Base-by-base conservation (phyloP, 106 monocot genomes). In the Acanthochlamys bracteata region DNA sequence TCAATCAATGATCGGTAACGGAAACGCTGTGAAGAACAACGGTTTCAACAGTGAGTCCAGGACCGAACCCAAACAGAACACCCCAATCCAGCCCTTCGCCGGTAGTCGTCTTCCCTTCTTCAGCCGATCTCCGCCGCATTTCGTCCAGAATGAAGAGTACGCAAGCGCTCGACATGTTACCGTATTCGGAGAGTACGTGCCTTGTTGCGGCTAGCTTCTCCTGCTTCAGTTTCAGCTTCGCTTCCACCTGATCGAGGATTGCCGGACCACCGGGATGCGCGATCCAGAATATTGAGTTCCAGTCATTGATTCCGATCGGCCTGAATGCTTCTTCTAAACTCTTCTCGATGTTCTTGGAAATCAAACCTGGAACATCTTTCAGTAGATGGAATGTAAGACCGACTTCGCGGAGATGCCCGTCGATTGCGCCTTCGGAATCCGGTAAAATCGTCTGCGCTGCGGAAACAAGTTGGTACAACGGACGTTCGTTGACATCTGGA, bases 261-360 rank as follows among this genome's bases (percentile, higher is more conserved):
- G 76, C 79, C 11, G 73, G 83, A 4, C 83, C 83, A 1, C 83
- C 79, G 0, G 79, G 79, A 22, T 71, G 79, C 11, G 75, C 74
- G 3, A 80, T 62, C 79, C 79, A 80, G 61, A 80, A 80, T 7
- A 84, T 27, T 2, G 77, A 78, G 67, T 82, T 82, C 74, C 78
- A 82, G 74, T 82, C 82, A 20, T 20, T 19, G 26, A 83, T 69
- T 25, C 84, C 84, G 10, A 84, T 33, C 9, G 84, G 80, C 25
- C 27, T 45, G 60, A 84, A 80, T 4, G 84, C 84, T 27, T 81
- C 81, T 11, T 41, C 71, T 7, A 91, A 70, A 42, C 76, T 73
- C 65, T 64, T 78, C 56, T 84, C 81, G n/a, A 91, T 81, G 76
- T 83, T 83, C 76, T 84, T 83, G 3, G 89, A 84, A 55, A 89